Percentiles rank a stretch among this genome's conserved stretches.
phyloP scores from a whole-genome alignment of 768 basidiomycete species.

The Pisolithus sp. region DNA sequence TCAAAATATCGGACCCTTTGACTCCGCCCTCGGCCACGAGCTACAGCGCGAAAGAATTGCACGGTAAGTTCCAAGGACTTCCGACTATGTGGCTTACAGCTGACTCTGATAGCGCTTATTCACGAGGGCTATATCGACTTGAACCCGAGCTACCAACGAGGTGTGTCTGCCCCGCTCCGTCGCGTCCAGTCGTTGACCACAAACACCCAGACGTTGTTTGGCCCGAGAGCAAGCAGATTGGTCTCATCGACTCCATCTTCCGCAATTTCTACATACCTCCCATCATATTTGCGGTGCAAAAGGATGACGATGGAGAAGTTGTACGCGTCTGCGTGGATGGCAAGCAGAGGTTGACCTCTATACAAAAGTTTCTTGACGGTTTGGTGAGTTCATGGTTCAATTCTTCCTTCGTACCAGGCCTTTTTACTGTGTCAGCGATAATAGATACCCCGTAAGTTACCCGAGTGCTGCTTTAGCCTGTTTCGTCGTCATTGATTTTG shows the following conservation, averaged over 20 bases:
- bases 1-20: conserved; percentile 39
- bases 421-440: conserved; percentile 7
- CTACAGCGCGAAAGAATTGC: conserved; percentile 40
- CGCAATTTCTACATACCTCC: conserved; percentile 51
- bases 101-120: conserved; percentile 42
- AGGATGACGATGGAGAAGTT: conserved; percentile 35
- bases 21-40: conserved; percentile 35
- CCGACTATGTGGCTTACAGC: not conserved
- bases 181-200: conserved; percentile 1
- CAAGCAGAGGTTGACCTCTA: conserved; percentile 46
- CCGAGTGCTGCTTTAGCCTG: not conserved
- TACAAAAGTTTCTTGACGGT: conserved; percentile 44
- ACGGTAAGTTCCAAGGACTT: conserved; percentile 32
- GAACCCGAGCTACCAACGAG: conserved; percentile 68
- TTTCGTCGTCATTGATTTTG: conserved; percentile 11
- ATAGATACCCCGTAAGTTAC: conserved; percentile 50
- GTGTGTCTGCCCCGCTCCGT: conserved; percentile 26
- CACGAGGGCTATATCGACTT: conserved; percentile 68
- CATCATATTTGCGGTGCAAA: conserved; percentile 40
- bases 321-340: conserved; percentile 46
- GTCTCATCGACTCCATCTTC: conserved; percentile 45
- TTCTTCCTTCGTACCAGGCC: not conserved
- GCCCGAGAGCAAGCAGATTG: conserved; percentile 59
- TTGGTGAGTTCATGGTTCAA: conserved; percentile 21
- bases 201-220: conserved; percentile 61